A percentile compares a stretch with the other conserved stretches of the same genome.
Conservation (phyloP, 2,329 filamentous ascomycete species). For the Diplodia intermedia region DNA sequence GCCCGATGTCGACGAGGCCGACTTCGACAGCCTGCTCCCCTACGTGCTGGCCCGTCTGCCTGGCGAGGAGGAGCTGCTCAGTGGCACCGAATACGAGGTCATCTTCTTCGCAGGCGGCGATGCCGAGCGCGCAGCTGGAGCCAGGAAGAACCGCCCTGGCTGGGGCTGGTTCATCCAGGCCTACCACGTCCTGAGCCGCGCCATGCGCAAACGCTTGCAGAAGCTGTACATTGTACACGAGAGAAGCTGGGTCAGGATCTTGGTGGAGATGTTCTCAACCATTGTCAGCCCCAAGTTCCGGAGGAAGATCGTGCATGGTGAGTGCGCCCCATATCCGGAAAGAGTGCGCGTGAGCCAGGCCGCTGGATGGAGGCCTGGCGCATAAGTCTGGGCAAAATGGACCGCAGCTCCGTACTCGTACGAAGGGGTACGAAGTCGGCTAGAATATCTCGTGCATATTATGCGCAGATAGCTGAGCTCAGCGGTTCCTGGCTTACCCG, state of each 20-base stretch:
- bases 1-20: conserved; percentile 60
- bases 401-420: conserved; percentile 8
- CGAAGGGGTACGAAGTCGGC: neutral
- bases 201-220: conserved; percentile 62
- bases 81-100: conserved; percentile 62
- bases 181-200: conserved; percentile 62
- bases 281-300: conserved; percentile 65
- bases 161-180: conserved; percentile 65
- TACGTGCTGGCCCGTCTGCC: conserved; percentile 63
- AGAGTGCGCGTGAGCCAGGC: neutral
- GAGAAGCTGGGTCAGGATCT: conserved; percentile 62
- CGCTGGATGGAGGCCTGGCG: neutral
- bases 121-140: conserved; percentile 39
- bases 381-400: neutral
- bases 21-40: conserved; percentile 62
- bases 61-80: conserved; percentile 61
- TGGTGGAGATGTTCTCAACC: conserved; percentile 63
- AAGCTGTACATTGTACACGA: conserved; percentile 65
- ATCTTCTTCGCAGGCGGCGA: conserved; percentile 64
- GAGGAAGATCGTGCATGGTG: conserved; percentile 63
- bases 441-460: neutral
- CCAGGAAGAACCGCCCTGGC: conserved; percentile 57
- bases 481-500: conserved; percentile 23
- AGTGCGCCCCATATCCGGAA: conserved; percentile 34
- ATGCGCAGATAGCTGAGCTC: conserved; percentile 17